Percentiles rank a stretch among this genome's conserved stretches.
phyloP scores from a whole-genome alignment of 371 early-diverging fungal genomes.

The Syncephalastrum racemosum region DNA sequence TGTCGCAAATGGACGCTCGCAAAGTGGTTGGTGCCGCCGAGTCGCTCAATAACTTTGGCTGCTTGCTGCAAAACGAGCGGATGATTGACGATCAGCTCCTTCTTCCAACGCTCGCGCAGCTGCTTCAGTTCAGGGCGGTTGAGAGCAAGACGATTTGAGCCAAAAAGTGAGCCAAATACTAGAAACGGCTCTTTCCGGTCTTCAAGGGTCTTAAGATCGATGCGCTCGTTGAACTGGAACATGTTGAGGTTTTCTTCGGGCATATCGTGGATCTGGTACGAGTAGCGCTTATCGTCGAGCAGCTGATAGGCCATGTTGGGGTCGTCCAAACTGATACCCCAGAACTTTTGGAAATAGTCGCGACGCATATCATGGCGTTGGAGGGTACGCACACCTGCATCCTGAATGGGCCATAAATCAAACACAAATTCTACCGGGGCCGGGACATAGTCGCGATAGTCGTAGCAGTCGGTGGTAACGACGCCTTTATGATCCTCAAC shows the following conservation, averaged over 20 bases:
- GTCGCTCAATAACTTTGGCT: conserved; percentile 14
- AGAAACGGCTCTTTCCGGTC: conserved; percentile 27
- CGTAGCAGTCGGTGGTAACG: conserved; percentile 25
- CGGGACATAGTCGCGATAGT: conserved; percentile 42
- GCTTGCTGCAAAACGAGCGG: conserved; percentile 21
- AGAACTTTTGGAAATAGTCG: conserved; percentile 19
- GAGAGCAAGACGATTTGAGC: conserved; percentile 22
- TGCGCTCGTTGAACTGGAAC: conserved; percentile 12
- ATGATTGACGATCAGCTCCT: conserved; percentile 20
- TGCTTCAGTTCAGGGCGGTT: conserved; percentile 5
- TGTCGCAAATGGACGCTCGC: conserved; percentile 33
- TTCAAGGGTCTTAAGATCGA: conserved; percentile 20
- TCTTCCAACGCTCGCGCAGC: conserved; percentile 11
- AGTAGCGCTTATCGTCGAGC: conserved; percentile 23
- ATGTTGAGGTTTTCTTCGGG: conserved; percentile 1
- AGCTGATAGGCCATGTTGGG: conserved; percentile 16
- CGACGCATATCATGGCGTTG: conserved; percentile 23
- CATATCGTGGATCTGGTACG: conserved; percentile 34
- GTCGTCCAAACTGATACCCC: conserved; percentile 8
- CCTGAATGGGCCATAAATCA: conserved; percentile 24
- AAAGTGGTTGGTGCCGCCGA: conserved; percentile 32
- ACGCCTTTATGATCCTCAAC: background rate
- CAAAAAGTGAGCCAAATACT: conserved; percentile 34
- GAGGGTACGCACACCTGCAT: conserved; percentile 17
- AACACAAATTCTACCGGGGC: conserved; percentile 36